Evolutionary conservation across 1,284 basidiomycete genomes (phyloP).

Genomic region (Melampsora americana): DNA sequence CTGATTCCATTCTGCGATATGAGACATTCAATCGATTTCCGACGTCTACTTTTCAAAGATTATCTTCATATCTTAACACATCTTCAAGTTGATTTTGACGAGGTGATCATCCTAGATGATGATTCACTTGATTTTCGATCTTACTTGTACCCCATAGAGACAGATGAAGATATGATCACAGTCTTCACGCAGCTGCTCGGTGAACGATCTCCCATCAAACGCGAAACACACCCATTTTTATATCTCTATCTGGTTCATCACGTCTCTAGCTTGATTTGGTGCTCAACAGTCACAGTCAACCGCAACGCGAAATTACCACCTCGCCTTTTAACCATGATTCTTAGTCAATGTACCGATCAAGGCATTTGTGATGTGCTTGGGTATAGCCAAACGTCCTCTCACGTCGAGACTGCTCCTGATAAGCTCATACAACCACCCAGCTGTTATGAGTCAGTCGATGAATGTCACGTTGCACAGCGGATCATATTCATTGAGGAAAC

Average conservation of each 20-base stretch:
- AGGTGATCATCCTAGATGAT: constrained; percentile 1
- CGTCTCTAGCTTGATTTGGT: constrained; percentile 5
- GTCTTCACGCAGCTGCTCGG: constrained; percentile 18
- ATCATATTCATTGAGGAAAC: too few species aligned
- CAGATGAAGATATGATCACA: constrained; percentile 19
- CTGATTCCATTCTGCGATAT: constrained; percentile 38
- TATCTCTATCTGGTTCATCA: constrained; percentile 36
- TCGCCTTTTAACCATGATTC: not conserved
- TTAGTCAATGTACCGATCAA: not conserved
- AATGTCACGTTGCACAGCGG: too few species aligned
- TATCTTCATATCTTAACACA: constrained; percentile 29
- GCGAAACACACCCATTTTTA: constrained; percentile 11
- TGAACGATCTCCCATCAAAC: constrained; percentile 2
- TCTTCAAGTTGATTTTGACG: not conserved
- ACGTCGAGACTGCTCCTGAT: too few species aligned
- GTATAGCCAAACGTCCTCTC: not conserved
- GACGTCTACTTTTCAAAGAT: constrained; percentile 25
- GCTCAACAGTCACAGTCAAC: not conserved
- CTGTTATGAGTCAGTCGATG: too few species aligned
- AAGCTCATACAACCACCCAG: too few species aligned
- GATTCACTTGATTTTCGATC: not conserved
- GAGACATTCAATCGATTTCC: constrained; percentile 23
- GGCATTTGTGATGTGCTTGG: not conserved
- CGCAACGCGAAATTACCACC: not conserved
- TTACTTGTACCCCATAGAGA: constrained; percentile 27